phyloP scores from a whole-genome alignment of 805 yeast genomes.

The Metschnikowia santaceciliae region DNA sequence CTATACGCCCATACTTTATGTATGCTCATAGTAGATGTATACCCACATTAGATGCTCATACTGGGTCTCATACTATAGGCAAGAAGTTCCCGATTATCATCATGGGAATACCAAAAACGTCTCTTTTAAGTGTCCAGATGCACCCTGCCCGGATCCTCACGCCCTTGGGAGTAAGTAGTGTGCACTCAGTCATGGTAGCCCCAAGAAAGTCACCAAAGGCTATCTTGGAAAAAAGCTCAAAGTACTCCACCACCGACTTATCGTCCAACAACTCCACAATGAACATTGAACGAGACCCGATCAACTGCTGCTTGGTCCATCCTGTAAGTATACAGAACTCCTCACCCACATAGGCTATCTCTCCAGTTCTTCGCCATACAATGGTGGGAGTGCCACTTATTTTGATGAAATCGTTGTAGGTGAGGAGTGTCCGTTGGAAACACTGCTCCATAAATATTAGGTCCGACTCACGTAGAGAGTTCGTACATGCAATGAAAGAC shows the following conservation, averaged over 20 bases:
- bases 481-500: constrained; percentile 87
- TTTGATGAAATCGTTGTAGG: constrained; percentile 79
- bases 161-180: constrained; percentile 59
- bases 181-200: constrained; percentile 80
- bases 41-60: too few species aligned
- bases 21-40: too few species aligned
- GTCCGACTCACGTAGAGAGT: constrained; percentile 84
- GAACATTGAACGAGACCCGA: constrained; percentile 61
- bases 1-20: too few species aligned
- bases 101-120: constrained; percentile 95
- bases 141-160: constrained; percentile 70
- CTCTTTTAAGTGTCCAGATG: constrained; percentile 90
- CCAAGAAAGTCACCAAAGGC: constrained; percentile 92
- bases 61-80: constrained; percentile 51
- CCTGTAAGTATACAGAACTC: constrained; percentile 91
- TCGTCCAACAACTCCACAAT: constrained; percentile 86
- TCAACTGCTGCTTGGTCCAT: constrained; percentile 70
- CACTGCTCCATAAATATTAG: constrained; percentile 94
- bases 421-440: constrained; percentile 85
- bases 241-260: constrained; percentile 79
- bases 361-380: constrained; percentile 95
- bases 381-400: constrained; percentile 91
- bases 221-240: constrained; percentile 74
- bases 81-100: constrained; percentile 92
- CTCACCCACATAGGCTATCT: constrained; percentile 90